Percentiles rank a stretch among this genome's conserved stretches.
Evolutionary conservation across 2,329 filamentous ascomycete genomes (phyloP).

Genomic region (Colletotrichum sp.): DNA sequence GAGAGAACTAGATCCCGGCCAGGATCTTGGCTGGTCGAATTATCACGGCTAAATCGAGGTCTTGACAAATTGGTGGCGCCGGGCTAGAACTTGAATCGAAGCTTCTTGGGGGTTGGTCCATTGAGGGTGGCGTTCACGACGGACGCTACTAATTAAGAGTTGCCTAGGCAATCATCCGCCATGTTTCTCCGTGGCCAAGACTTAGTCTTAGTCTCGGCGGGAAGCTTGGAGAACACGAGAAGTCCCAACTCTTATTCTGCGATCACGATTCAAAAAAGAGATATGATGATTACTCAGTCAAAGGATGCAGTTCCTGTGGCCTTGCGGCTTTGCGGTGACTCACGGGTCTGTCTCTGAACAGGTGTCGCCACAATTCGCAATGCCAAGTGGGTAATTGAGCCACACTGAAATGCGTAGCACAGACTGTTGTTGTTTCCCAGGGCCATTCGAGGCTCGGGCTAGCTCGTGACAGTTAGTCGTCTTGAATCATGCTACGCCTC

Average conservation of each 20-base stretch:
- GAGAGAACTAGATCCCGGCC: neutral
- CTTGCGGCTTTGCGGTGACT: neutral
- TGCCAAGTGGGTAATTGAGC: neutral
- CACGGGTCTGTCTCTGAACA: neutral
- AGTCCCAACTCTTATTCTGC: neutral
- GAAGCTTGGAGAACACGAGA: neutral
- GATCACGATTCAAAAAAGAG: neutral
- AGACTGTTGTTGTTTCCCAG: conserved; percentile 6
- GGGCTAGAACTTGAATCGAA: conserved; percentile 12
- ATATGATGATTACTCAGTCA: neutral
- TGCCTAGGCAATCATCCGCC: neutral
- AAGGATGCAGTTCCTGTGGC: neutral
- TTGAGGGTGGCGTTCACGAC: neutral
- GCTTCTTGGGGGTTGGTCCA: neutral
- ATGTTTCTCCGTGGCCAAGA: neutral
- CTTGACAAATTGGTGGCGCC: neutral
- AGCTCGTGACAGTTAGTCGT: neutral
- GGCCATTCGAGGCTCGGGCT: neutral
- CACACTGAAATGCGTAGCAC: neutral
- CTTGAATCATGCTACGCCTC: neutral
- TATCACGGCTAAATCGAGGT: neutral
- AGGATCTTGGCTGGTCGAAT: neutral
- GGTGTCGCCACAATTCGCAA: neutral
- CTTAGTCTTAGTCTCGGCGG: neutral
- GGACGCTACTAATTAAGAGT: neutral